These are phyloP conservation scores for Musa acuminata DNA, from an alignment of 176 grass and related monocot species.

Conservation along the genomic window DNA sequence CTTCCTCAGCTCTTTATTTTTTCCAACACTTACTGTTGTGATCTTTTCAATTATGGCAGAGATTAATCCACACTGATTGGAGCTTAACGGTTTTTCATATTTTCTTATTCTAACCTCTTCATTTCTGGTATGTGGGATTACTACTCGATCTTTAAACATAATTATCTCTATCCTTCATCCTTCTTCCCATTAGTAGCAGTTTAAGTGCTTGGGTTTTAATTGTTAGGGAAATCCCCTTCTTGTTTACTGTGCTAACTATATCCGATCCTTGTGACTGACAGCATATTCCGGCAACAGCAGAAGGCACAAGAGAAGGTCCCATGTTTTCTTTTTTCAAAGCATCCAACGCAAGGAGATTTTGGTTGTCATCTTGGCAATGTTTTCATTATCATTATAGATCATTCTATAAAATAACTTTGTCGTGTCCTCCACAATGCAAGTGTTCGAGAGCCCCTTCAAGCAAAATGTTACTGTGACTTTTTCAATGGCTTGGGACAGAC, in stretches of 20 bases:
- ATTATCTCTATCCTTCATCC: neutral
- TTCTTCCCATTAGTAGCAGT: neutral
- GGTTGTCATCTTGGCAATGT: neutral
- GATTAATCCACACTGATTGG: constrained; percentile 7
- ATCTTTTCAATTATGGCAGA: neutral
- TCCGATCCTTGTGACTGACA: neutral
- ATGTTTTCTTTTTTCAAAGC: neutral
- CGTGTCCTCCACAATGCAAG: neutral
- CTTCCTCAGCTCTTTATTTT: neutral
- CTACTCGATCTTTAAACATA: neutral
- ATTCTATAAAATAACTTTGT: neutral
- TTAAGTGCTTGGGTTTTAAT: neutral
- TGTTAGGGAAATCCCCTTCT: neutral
- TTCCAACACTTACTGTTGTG: neutral
- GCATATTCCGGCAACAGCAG: neutral
- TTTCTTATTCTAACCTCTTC: neutral
- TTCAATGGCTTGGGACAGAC: neutral
- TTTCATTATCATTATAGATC: neutral
- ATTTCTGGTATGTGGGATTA: constrained; percentile 1
- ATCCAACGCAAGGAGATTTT: neutral
- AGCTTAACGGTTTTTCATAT: neutral
- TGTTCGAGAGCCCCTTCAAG: neutral
- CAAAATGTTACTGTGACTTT: neutral
- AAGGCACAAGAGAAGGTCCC: neutral
- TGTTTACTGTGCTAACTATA: neutral